These are phyloP conservation scores for Aureobasidium sp. DNA, from an alignment of 2,329 filamentous ascomycete genomes.

Conservation along the genomic window DNA sequence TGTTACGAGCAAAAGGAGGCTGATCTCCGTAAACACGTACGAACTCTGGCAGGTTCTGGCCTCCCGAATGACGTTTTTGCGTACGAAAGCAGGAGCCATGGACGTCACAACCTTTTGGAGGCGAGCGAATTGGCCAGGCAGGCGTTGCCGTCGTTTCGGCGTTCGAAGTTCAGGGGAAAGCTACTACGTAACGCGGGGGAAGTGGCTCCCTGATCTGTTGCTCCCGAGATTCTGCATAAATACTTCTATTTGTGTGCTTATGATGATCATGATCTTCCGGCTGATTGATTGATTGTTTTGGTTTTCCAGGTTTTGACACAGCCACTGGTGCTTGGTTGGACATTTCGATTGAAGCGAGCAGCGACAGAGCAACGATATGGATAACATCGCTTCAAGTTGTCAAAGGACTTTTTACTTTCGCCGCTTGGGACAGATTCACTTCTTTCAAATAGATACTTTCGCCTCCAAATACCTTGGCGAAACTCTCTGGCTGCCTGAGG, in stretches of 20 bases:
- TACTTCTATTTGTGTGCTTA: not conserved
- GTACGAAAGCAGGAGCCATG: not conserved
- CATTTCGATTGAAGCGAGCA: not conserved
- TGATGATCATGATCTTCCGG: not conserved
- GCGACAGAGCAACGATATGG: not conserved
- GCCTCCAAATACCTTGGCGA: not conserved
- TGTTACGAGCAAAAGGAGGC: conserved; percentile 6
- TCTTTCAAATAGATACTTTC: not conserved
- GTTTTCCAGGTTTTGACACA: not conserved
- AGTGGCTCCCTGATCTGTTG: not conserved
- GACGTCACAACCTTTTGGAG: not conserved
- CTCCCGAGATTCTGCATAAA: not conserved
- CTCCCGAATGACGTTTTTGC: not conserved
- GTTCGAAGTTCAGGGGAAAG: not conserved
- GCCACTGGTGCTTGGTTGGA: not conserved
- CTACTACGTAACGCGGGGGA: not conserved
- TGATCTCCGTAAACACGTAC: not conserved
- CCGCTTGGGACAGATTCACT: not conserved
- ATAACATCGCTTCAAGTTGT: not conserved
- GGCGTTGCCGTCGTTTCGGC: not conserved
- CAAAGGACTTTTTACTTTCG: not conserved
- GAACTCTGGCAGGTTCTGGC: not conserved
- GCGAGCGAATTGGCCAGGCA: not conserved
- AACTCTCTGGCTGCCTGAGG: not conserved
- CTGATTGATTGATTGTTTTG: not conserved